These are phyloP conservation scores for Malania oleifera DNA, from an alignment of 164 flowering plant genomes.

Conservation along the genomic window DNA sequence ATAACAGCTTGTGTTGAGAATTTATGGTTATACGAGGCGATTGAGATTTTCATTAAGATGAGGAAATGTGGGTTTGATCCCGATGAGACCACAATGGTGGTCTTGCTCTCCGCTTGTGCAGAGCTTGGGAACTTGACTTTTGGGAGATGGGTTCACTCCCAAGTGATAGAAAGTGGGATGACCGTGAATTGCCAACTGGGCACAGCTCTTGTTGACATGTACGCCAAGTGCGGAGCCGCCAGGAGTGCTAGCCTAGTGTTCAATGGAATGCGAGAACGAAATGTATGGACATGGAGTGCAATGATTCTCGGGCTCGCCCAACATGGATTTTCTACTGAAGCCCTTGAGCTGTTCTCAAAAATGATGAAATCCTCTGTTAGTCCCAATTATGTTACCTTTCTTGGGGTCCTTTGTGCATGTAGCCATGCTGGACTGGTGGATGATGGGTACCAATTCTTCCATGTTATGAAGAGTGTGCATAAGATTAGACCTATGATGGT, in stretches of 20 bases:
- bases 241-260: conserved; percentile 35
- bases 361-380: conserved; percentile 32
- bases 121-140: conserved; percentile 54
- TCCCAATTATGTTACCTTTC: conserved; percentile 71
- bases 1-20: conserved; percentile 42
- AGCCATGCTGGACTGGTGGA: conserved; percentile 64
- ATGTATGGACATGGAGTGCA: conserved; percentile 80
- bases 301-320: conserved; percentile 72
- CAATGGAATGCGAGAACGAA: conserved; percentile 36
- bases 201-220: conserved; percentile 70
- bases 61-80: conserved; percentile 34
- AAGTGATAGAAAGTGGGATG: conserved; percentile 38
- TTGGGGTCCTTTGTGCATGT: conserved; percentile 71
- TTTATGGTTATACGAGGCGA: conserved; percentile 23
- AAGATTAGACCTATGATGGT: conserved; percentile 47
- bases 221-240: conserved; percentile 51
- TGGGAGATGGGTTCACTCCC: conserved; percentile 62
- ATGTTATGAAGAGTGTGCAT: conserved; percentile 45
- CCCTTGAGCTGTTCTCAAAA: conserved; percentile 34
- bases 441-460: conserved; percentile 45
- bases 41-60: conserved; percentile 40
- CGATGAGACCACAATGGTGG: conserved; percentile 65
- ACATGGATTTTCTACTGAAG: conserved; percentile 54
- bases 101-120: conserved; percentile 51
- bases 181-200: conserved; percentile 43